Conservation (phyloP, 2,329 filamentous ascomycete species). For the Calcarisporium arbuscula region DNA sequence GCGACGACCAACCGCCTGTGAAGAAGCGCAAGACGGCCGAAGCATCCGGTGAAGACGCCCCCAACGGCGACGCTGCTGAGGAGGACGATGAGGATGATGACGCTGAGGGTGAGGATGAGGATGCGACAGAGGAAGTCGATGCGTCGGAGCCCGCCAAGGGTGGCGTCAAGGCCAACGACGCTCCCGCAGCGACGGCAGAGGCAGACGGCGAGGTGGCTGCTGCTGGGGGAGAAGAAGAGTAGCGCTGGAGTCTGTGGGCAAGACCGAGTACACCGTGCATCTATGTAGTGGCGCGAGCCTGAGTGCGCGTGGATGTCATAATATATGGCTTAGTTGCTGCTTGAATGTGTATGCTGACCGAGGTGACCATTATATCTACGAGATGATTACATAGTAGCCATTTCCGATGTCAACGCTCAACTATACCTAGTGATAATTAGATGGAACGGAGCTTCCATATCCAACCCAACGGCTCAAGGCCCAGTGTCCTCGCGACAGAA, state of each 20-base stretch:
- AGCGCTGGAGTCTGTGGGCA: too few species aligned
- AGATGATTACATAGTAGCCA: too few species aligned
- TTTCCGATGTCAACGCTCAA: too few species aligned
- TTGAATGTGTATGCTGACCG: too few species aligned
- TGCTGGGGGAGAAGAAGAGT: slow-evolving; percentile 22
- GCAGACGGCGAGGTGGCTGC: slow-evolving; percentile 21
- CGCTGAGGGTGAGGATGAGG: slow-evolving; percentile 15
- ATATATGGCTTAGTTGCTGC: too few species aligned
- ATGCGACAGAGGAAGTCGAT: slow-evolving; percentile 11
- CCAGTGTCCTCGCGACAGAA: neutral
- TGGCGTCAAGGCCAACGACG: slow-evolving; percentile 19
- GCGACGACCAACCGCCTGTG: slow-evolving; percentile 37
- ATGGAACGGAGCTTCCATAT: neutral
- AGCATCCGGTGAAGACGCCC: slow-evolving; percentile 20
- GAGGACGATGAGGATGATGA: slow-evolving; percentile 25
- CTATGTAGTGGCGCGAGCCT: too few species aligned
- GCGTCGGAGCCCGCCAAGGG: slow-evolving; percentile 17
- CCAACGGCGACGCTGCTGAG: slow-evolving; percentile 28
- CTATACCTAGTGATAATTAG: too few species aligned
- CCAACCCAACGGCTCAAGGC: neutral
- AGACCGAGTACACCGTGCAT: too few species aligned
- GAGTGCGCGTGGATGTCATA: too few species aligned
- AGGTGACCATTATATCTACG: too few species aligned
- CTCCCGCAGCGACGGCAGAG: slow-evolving; percentile 16
- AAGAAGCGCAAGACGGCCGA: slow-evolving; percentile 46